Evolutionary conservation across 345 rosid species (phyloP).

Genomic region (Noccaea caerulescens): DNA sequence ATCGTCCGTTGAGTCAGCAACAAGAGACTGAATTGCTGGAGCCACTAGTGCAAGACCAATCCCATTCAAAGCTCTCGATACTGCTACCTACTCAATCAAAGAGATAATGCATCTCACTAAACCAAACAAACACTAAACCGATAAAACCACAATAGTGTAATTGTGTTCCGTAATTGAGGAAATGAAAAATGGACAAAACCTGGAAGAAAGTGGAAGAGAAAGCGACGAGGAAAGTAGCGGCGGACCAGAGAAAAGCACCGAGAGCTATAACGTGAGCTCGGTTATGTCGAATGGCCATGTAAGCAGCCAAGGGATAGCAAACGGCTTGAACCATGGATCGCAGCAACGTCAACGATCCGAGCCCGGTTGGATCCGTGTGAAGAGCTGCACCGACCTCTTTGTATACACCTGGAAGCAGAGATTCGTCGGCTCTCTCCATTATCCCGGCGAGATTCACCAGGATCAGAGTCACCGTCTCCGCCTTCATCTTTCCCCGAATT

Average conservation of each 20-base stretch:
- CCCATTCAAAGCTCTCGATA: conserved; percentile 87
- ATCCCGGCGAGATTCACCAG: conserved; percentile 88
- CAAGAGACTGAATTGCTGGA: conserved; percentile 90
- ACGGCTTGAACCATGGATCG: conserved; percentile 65
- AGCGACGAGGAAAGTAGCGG: conserved; percentile 71
- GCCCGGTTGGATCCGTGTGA: conserved; percentile 78
- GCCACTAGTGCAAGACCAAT: conserved; percentile 83
- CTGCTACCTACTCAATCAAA: conserved; percentile 60
- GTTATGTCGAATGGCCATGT: conserved; percentile 53
- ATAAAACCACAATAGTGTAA: conserved; percentile 8
- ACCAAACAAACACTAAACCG: no score
- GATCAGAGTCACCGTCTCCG: conserved; percentile 65
- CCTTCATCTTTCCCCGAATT: conserved; percentile 48
- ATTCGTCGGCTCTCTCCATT: conserved; percentile 94
- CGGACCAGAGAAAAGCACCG: conserved; percentile 73
- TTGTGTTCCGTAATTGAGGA: conserved; percentile 50
- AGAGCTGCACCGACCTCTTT: conserved; percentile 89
- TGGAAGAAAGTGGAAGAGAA: conserved; percentile 63
- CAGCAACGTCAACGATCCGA: conserved; percentile 74
- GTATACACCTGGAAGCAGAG: conserved; percentile 86
- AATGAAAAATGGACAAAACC: conserved; percentile 44
- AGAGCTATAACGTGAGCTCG: conserved; percentile 72
- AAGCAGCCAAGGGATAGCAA: conserved; percentile 74
- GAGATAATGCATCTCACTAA: not conserved
- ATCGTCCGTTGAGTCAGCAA: conserved; percentile 83